phyloP scores from a whole-genome alignment of 139 green algal species.

The Trebouxia sp. region DNA sequence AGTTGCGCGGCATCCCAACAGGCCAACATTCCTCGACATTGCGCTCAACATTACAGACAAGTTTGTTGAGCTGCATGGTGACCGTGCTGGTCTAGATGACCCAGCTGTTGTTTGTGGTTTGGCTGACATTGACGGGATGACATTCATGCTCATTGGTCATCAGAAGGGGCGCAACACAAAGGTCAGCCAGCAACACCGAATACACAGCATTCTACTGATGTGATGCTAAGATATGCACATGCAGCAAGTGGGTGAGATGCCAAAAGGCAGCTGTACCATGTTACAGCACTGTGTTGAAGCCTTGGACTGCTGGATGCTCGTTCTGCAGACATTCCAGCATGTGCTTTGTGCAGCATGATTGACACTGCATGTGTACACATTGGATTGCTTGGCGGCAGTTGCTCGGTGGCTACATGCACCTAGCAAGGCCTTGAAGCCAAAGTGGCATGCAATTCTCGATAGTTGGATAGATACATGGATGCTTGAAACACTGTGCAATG shows the following conservation, averaged over 20 bases:
- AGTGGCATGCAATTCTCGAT: no score
- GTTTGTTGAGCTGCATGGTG: slow-evolving; percentile 96
- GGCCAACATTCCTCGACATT: slow-evolving; percentile 96
- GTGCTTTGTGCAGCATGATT: no score
- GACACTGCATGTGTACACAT: no score
- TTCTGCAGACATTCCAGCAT: no score
- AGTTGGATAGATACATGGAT: no score
- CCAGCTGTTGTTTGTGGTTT: slow-evolving; percentile 94
- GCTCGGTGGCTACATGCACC: no score
- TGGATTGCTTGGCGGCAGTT: no score
- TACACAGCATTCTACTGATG: not conserved
- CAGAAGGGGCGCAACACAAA: slow-evolving; percentile 99
- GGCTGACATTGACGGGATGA: slow-evolving; percentile 85
- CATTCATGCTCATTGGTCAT: slow-evolving; percentile 98
- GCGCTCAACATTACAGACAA: slow-evolving; percentile 97
- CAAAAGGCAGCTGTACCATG: not conserved
- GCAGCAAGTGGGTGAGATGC: no score
- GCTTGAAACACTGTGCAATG: not conserved
- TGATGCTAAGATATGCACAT: not conserved
- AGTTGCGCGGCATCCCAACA: slow-evolving; percentile 94
- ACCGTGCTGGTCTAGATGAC: slow-evolving; percentile 91
- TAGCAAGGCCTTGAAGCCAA: no score
- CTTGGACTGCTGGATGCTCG: no score
- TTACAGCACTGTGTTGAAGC: not conserved
- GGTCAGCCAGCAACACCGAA: slow-evolving; percentile 43